Base-by-base conservation (phyloP, 371 early-diverging fungal species). In the Mucor sp. region DNA sequence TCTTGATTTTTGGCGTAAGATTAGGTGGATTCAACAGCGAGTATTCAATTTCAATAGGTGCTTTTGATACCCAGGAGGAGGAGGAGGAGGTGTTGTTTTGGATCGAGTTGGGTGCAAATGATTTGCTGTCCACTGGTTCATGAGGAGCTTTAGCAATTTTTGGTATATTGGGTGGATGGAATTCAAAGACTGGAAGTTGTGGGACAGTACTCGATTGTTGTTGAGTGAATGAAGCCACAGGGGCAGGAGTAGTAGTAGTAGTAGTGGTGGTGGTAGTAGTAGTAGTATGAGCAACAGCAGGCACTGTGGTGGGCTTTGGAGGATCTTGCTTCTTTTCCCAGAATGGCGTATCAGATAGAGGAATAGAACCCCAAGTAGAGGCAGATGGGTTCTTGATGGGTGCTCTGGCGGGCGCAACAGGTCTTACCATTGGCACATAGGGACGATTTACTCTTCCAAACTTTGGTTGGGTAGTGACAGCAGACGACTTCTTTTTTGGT, bases 341-440 rank as follows among this genome's bases (percentile, higher is more conserved):
- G 58, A 78, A 78, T 0, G 76, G 79, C 9, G 68, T 72, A 23
- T 68, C 67, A 6, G 65, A 64, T 32, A 79, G 39, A 30, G 62
- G 25, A 15, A 11, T n/a, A 0, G 69, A 61, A 9, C 67, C 69
- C 77, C 77, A 77, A 1, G 44, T 57, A 35, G 50, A 58, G 6
- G 17, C 17, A 23, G 44, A 35, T 14, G 23, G 44, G 17, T 65
- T 48, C 2, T 43, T 57, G 1, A 15, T 12, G 7, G 21, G 33
- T 58, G 39, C 35, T n/a, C 65, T 37, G 15, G 47, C 30, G 12
- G 57, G 47, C 6, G 12, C 19, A n/a, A 1, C 12, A 17, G 28
- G 32, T 8, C 6, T 56, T 17, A 32, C 7, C 17, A 8, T 12
- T 7, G 62, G 48, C 9, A 48, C 50, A 11, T 62, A 47, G 21